phyloP scores from a whole-genome alignment of 805 yeast genomes.

The Kodamaea sagamina region DNA sequence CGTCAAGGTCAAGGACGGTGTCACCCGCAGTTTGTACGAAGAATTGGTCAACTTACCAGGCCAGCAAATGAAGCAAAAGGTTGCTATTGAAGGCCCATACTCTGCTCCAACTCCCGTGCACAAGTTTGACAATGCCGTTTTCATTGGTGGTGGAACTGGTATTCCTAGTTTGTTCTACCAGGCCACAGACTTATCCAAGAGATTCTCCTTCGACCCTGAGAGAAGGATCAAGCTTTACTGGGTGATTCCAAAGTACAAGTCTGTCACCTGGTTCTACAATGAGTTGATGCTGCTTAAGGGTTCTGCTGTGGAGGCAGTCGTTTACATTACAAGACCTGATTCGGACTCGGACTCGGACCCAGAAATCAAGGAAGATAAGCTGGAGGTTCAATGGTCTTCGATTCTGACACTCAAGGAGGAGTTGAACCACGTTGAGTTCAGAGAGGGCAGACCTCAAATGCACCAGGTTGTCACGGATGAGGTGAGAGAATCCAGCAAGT shows the following conservation, averaged over 20 bases:
- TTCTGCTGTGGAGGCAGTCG: constrained; percentile 29
- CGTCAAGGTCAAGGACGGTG: constrained; percentile 54
- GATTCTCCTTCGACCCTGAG: no score
- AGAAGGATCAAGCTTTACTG: constrained; percentile 46
- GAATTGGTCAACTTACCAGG: constrained; percentile 29
- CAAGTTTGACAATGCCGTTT: constrained; percentile 33
- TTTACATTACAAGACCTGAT: constrained; percentile 32
- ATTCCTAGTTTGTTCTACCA: constrained; percentile 38
- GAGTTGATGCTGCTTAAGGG: constrained; percentile 36
- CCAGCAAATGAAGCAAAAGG: constrained; percentile 27
- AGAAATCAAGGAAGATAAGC: neutral
- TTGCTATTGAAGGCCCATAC: constrained; percentile 41
- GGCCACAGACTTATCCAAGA: constrained; percentile 24
- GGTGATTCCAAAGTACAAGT: constrained; percentile 56
- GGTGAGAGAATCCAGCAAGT: constrained; percentile 15
- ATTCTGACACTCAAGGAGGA: neutral
- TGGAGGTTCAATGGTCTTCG: neutral
- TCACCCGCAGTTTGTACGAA: constrained; percentile 39
- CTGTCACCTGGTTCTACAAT: constrained; percentile 51
- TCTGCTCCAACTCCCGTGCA: constrained; percentile 30
- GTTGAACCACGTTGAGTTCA: constrained; percentile 36
- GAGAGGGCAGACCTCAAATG: constrained; percentile 30
- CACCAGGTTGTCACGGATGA: constrained; percentile 10
- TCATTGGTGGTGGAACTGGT: constrained; percentile 41
- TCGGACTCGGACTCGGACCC: neutral